phyloP scores from a whole-genome alignment of 192 early-diverging fungal species.

The Linnemannia elongata region DNA sequence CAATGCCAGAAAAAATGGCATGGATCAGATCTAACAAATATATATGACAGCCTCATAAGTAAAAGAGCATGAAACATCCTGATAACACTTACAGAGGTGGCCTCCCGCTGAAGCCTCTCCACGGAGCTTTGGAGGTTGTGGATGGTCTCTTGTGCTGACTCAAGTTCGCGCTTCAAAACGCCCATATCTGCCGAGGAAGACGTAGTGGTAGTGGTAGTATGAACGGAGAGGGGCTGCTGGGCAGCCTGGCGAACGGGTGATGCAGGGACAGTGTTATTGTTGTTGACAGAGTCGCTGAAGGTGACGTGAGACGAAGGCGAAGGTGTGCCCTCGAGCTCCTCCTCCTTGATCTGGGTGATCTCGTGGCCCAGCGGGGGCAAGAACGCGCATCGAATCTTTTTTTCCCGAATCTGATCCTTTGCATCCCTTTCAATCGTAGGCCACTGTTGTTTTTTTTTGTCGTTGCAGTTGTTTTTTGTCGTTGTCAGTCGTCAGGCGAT shows the following conservation, averaged over 20 bases:
- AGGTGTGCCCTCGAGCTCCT: slow-evolving; percentile 27
- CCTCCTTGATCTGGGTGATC: slow-evolving; percentile 33
- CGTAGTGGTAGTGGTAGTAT: slow-evolving; percentile 29
- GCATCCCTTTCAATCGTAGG: slow-evolving; percentile 71
- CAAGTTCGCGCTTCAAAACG: slow-evolving; percentile 33
- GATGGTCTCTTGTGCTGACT: slow-evolving; percentile 62
- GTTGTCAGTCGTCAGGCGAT: neutral
- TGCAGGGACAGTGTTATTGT: slow-evolving; percentile 16
- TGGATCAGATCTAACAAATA: neutral
- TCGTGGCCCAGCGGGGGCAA: slow-evolving; percentile 52
- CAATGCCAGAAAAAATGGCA: neutral
- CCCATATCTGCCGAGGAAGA: slow-evolving; percentile 13
- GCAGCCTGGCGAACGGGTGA: slow-evolving; percentile 8
- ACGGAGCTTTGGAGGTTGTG: slow-evolving; percentile 42
- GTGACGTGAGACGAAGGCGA: slow-evolving; percentile 29
- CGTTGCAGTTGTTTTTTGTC: neutral
- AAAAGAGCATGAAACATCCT: neutral
- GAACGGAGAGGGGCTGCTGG: slow-evolving; percentile 18
- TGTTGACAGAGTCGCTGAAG: slow-evolving; percentile 22
- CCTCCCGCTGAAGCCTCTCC: slow-evolving; percentile 35
- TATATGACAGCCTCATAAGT: neutral
- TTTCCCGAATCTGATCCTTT: slow-evolving; percentile 73
- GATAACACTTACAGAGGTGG: slow-evolving; percentile 53
- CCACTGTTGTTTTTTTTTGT: slow-evolving; percentile 61
- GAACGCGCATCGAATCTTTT: slow-evolving; percentile 77